Base-by-base conservation (phyloP, 306 rosid species). In the Fagus sylvatica region DNA sequence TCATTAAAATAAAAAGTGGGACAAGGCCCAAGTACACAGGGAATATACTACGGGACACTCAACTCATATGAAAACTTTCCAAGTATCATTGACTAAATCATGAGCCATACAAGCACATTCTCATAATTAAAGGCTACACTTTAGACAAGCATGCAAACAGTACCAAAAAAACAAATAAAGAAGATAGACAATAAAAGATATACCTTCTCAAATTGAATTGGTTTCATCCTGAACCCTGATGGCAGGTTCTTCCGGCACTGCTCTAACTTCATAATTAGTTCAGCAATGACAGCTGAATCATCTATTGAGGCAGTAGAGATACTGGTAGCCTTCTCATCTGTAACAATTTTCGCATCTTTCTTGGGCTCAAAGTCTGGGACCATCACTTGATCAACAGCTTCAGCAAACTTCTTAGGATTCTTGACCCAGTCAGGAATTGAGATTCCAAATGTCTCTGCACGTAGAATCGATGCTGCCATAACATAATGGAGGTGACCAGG, bases 201-300 rank as follows among this genome's bases (percentile, higher is more conserved):
- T 4, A 95, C 98, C 97, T 95, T 95, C 80, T 95, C 99, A 64
- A 95, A 95, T 69, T 88, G 98, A 85, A 95, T 69, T n/a, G 99
- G 99, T 69, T 87, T 95, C 99, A 95, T 93, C 88, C 93, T 86
- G 88, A 88, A 93, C 46, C 86, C 96, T 28, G 88, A 88, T 1
- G 79, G 86, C 68, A 93, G 88, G 53, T 66, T 88, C 72, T 84
- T 51, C 19, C 83, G 84, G 57, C 80, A 85, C 7, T 85, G 88
- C 85, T 93, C 98, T 76, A 93, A 84, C 85, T 78, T 95, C 56
- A 15, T 11, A 8, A 88, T 85, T 61, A 95, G 85, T 73, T 91
- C 97, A 73, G 90, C 86, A 75, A 95, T 95, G 61, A 93, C 88
- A 70, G 81, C 93, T 1, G 92, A 91, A 89, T 95, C 99, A 74